These are phyloP conservation scores for Ustilago loliicola DNA, from an alignment of 1,284 basidiomycete genomes.

Conservation along the genomic window DNA sequence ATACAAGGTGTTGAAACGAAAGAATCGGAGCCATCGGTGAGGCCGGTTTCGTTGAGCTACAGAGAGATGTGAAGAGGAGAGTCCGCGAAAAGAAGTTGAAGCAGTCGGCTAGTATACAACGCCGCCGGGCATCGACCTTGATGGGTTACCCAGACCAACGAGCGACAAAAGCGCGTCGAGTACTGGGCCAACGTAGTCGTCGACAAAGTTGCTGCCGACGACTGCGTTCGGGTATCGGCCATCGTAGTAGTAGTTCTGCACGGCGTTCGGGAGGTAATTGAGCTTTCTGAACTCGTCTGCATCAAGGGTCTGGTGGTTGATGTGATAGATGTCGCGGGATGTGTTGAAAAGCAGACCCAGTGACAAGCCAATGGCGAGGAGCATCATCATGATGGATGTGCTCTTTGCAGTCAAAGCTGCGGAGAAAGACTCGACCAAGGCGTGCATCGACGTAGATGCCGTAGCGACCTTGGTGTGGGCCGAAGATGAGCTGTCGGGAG, in stretches of 20 bases:
- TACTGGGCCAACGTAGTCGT: conserved; percentile 35
- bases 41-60: neutral
- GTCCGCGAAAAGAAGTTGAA: too few species aligned
- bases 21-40: neutral
- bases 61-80: neutral
- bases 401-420: conserved; percentile 16
- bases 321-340: conserved; percentile 52
- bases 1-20: conserved; percentile 22
- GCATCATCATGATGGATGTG: conserved; percentile 12
- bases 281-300: conserved; percentile 46
- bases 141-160: conserved; percentile 19
- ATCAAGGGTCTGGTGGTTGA: conserved; percentile 35
- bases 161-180: conserved; percentile 26
- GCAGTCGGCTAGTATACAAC: conserved; percentile 30
- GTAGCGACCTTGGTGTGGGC: neutral
- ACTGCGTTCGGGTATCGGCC: conserved; percentile 44
- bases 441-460: neutral
- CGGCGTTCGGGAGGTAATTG: conserved; percentile 30
- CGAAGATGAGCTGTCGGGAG: neutral
- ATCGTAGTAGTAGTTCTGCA: conserved; percentile 39
- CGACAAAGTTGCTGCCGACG: conserved; percentile 40
- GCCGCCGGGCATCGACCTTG: conserved; percentile 9
- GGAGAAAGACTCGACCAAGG: neutral
- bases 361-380: conserved; percentile 32
- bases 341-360: conserved; percentile 40